Base-by-base conservation (phyloP, 345 rosid species). In the Noccaea bulbosa region DNA sequence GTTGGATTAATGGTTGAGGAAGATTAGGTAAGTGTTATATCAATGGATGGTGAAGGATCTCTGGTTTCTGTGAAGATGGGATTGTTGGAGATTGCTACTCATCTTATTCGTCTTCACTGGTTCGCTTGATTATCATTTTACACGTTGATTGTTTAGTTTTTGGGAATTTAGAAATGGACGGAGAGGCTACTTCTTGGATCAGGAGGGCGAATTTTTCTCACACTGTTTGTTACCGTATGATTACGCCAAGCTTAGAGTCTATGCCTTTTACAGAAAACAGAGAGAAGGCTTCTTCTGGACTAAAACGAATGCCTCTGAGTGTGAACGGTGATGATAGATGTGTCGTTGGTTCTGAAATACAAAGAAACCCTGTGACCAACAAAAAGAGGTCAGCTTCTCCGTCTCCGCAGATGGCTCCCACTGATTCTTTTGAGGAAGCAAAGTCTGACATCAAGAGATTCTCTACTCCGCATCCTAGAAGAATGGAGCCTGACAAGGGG, bases 131-230 rank as follows among this genome's bases (percentile, higher is more conserved):
- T 27, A 27, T 4, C 30, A 27, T 27, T 27, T 27, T 27, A 27
- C 3, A 27, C 30, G 30, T 27, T 34, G 49, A 40, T 50, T 61
- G 48, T 16, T 43, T 49, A 27, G 68, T 74, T n/a, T 64, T 32
- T 0, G 37, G 54, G n/a, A n/a, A n/a, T 3, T 61, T 32, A 54
- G 64, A 54, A 11, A 88, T 88, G 93, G 89, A 69, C 57, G 90
- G 81, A 63, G 91, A 86, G 20, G 70, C 69, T 53, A 71, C 52
- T 73, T 91, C 93, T 46, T 91, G 97, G 97, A 69, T 91, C 27
- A 81, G 93, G 84, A 83, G 97, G 67, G 50, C 93, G 0, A 87
- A 91, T 38, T 91, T 73, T 73, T 88, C 90, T 11, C 93, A 87
- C 16, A 88, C 96, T 0, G 69, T 88, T 55, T 91, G 81, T 71